phyloP scores from a whole-genome alignment of 2,329 filamentous ascomycete genomes.

The Ascochyta fabae region DNA sequence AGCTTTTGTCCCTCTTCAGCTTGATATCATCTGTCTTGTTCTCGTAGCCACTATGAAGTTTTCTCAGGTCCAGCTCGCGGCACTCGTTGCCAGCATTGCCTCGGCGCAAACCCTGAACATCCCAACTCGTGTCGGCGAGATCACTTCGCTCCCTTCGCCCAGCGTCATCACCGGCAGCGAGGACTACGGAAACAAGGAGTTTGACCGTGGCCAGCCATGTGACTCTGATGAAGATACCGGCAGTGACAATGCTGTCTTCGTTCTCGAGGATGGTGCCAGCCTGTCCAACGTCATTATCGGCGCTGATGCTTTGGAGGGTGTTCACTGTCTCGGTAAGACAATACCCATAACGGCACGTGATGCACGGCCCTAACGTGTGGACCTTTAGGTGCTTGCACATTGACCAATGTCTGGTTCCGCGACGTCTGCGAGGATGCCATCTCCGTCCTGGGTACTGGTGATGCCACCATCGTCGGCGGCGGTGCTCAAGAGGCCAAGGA shows the following conservation, averaged over 20 bases:
- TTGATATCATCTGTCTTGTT: background rate
- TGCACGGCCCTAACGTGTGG: slow-evolving; percentile 17
- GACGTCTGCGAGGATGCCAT: slow-evolving; percentile 46
- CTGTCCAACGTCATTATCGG: slow-evolving; percentile 63
- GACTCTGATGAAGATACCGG: slow-evolving; percentile 34
- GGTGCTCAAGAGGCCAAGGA: slow-evolving; percentile 43
- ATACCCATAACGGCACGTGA: background rate
- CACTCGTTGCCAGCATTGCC: slow-evolving; percentile 32
- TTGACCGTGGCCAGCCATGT: slow-evolving; percentile 30
- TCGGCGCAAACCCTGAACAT: slow-evolving; percentile 44
- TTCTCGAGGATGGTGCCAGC: slow-evolving; percentile 57
- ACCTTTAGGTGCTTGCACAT: slow-evolving; percentile 52
- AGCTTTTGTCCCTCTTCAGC: background rate
- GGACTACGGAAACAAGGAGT: slow-evolving; percentile 31
- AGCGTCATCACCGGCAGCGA: slow-evolving; percentile 29
- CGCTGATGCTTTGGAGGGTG: slow-evolving; percentile 57
- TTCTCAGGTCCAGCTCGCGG: slow-evolving; percentile 26
- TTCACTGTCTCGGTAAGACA: slow-evolving; percentile 55
- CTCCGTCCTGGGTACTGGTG: slow-evolving; percentile 35
- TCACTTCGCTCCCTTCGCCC: slow-evolving; percentile 37
- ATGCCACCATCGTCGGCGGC: slow-evolving; percentile 46
- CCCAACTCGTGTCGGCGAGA: slow-evolving; percentile 36
- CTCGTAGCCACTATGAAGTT: slow-evolving; percentile 26
- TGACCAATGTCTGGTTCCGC: slow-evolving; percentile 43
- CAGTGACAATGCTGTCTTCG: slow-evolving; percentile 55